Evolutionary conservation across 352 stramenopile genomes (phyloP).

Genomic region (Pythium angustatum): DNA sequence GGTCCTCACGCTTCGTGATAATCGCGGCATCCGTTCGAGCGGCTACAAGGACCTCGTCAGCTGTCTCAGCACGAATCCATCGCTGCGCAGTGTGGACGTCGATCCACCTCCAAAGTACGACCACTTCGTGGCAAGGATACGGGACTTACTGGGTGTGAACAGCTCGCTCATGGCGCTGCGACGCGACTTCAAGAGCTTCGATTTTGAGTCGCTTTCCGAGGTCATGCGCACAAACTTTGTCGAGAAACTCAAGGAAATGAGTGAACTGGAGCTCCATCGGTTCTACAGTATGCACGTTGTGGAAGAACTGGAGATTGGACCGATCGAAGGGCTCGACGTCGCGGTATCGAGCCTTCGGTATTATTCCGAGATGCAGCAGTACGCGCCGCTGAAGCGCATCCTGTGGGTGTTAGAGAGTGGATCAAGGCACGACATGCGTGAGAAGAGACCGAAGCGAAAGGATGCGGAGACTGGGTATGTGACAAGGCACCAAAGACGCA

Average conservation of each 20-base stretch:
- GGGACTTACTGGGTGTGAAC: conserved; percentile 51
- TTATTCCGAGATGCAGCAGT: conserved; percentile 56
- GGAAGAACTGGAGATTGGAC: conserved; percentile 39
- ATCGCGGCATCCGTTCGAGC: conserved; percentile 42
- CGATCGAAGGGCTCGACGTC: conserved; percentile 25
- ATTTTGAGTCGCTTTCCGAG: conserved; percentile 45
- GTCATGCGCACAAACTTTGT: conserved; percentile 64
- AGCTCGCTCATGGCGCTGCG: conserved; percentile 29
- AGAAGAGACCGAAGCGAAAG: conserved; percentile 28
- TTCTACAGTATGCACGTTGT: conserved; percentile 45
- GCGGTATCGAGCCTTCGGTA: conserved; percentile 46
- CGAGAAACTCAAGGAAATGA: conserved; percentile 60
- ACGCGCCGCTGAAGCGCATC: conserved; percentile 50
- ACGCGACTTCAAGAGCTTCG: conserved; percentile 30
- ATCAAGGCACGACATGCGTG: conserved; percentile 28
- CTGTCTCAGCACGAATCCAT: conserved; percentile 47
- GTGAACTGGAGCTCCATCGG: conserved; percentile 48
- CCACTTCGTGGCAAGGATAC: conserved; percentile 30
- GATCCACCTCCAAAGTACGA: conserved; percentile 36
- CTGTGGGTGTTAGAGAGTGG: conserved; percentile 61
- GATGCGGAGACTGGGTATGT: too few species aligned
- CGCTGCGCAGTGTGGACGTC: conserved; percentile 33
- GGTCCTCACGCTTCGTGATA: conserved; percentile 43
- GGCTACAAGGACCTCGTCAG: conserved; percentile 50
- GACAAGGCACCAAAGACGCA: background rate